Evolutionary conservation across 148 eudicot species (phyloP), one percentile per base, ranked within the genome.

Genomic region (Rhododendron griersonianum): DNA sequence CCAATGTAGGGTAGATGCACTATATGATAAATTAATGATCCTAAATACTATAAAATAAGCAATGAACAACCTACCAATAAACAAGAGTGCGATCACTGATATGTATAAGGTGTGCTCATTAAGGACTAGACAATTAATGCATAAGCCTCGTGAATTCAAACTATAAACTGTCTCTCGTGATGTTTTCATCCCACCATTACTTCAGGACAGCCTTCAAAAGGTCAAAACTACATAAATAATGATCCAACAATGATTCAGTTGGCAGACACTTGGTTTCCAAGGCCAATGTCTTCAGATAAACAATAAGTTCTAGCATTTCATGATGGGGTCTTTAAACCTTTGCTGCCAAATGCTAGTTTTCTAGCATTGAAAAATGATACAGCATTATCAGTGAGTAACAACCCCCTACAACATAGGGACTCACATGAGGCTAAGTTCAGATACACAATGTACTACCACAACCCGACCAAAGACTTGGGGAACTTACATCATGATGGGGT

Each of bases 401-500:
- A 47, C 57, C 37, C 74, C 25, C 39, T 18, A n/a, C 14, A 23
- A 19, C 4, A 50, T 30, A 35, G 14, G 19, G 30, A 50, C 23
- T 14, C 73, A 55, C n/a, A n/a, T 7, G 78, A 45, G 23, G 41
- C 14, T 47, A 83, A 50, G 59, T 1, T 48, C 80, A 71, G 19
- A n/a, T 84, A 18, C 18, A 19, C 65, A 73, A 78, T 84, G 85
- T 50, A 51, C 18, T 48, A 19, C 25, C 33, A 50, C 18, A 16
- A 84, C 61, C 28, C 71, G 11, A 81, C 35, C 25, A 80, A 48
- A 51, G 48, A 53, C 57, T 16, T 81, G 41, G 61, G 71, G 55
- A 73, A 88, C 98, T 39, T 92, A 96, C 98, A 82, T 83, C 90
- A 87, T 83, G 91, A 15, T 84, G 90, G 37, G 91, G 67, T 45